Base-by-base conservation (phyloP, 2,329 filamentous ascomycete species). In the Venturia pyrina region DNA sequence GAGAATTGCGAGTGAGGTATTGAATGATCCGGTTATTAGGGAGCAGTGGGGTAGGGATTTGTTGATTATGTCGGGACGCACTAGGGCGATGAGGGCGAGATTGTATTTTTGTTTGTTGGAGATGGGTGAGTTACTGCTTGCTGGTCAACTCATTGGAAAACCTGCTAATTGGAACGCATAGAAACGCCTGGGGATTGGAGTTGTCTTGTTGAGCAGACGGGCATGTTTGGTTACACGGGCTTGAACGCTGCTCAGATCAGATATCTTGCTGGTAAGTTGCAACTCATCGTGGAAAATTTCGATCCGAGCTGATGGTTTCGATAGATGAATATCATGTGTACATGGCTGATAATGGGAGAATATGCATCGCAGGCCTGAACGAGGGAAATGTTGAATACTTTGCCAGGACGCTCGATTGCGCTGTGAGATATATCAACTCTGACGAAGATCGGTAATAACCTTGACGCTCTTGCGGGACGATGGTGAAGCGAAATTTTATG, bases 181-280 rank as follows among this genome's bases (percentile, higher is more conserved):
- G 65, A 65, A 8, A 73, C 70, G 2, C 69, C 70, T 3, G 74
- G 74, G 0, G 66, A 69, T 43, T 78, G 74, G 77, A 67, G 67
- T 0, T 72, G 75, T 63, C 66, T 78, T 37, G 68, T 68, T 64
- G 53, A 67, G 32, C 72, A 79, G 72, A 76, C 76, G 63, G 78
- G 77, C 7, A 78, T 80, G 77, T 79, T 79, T 66, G 73, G 71
- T 5, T 77, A 75, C 67, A 77, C 77, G 0, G 76, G 77, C 0
- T 66, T 79, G 59, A 70, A 61, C 7, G 60, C 68, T 10, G 68
- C 71, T 41, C 73, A 78, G 48, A 74, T 79, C 3, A 41, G 32
- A 3, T 64, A 68, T 6, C 65, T 79, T 17, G 48, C 48, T 28
- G 48, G 48, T 53, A 53, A 53, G 21, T 28, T 11, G 5, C 48